phyloP scores from a whole-genome alignment of 805 yeast species.

The Debaryomyces maramus region DNA sequence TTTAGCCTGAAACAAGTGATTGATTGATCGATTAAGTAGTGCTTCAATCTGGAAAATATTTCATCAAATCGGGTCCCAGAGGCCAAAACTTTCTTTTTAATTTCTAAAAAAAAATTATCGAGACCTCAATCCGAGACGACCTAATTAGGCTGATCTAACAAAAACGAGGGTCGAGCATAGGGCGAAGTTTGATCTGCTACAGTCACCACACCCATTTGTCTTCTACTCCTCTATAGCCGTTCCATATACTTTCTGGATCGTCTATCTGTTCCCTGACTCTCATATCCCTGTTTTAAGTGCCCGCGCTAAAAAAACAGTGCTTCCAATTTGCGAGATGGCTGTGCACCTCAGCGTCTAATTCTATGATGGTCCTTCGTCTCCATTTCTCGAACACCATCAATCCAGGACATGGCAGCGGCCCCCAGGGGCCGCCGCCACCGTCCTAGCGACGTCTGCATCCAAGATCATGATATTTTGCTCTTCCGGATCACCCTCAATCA shows the following conservation, averaged over 20 bases:
- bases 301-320: too few relatives aligned
- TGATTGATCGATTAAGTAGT: not conserved
- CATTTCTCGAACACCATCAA: too few relatives aligned
- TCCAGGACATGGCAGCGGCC: too few relatives aligned
- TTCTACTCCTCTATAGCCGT: too few relatives aligned
- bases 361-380: too few relatives aligned
- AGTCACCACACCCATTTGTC: not conserved
- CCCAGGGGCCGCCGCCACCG: too few relatives aligned
- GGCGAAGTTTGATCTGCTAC: slow-evolving; percentile 2
- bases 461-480: too few relatives aligned
- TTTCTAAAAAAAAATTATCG: not conserved
- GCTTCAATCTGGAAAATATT: slow-evolving; percentile 5
- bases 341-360: too few relatives aligned
- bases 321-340: too few relatives aligned
- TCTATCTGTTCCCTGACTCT: too few relatives aligned
- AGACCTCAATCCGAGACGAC: not conserved
- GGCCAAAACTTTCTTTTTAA: not conserved
- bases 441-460: too few relatives aligned
- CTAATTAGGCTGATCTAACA: not conserved
- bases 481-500: not conserved
- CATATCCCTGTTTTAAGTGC: too few relatives aligned
- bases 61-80: slow-evolving; percentile 8
- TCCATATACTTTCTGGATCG: not conserved
- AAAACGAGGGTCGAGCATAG: not conserved
- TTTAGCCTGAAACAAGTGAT: not conserved